Evolutionary conservation across 345 rosid genomes (phyloP), one percentile per base, ranked within the genome.

Genomic region (Gossypium longicalyx): DNA sequence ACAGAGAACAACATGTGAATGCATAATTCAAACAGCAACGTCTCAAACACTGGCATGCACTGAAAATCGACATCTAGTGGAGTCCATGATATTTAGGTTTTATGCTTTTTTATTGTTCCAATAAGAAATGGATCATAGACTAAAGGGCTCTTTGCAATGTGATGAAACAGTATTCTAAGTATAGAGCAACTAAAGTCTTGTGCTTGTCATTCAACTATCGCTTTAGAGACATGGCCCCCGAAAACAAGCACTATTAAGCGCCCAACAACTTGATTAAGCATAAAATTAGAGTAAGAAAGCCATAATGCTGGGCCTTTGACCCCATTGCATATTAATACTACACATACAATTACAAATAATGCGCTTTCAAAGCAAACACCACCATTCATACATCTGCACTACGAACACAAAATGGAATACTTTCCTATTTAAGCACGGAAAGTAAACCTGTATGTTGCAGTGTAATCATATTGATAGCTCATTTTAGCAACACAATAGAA

Each of bases 1-100:
- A 23, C 20, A 2, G 12, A 74, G 20, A 15, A 59, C 16, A 22
- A 61, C 78, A 74, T 60, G 79, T 76, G 84, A 52, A 23, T 41
- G 57, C 10, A 76, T 49, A 61, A 77, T 71, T 77, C 80, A 66
- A 76, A 60, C 45, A 51, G 77, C 22, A 66, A 41, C 53, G 23
- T 7, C n/a, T 17, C 52, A 66, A 59, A 56, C n/a, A 64, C 38
- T 47, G 70, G 65, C 81, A 51, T 49, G 67, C 73, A 54, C 29
- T 59, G 78, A 58, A 22, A 71, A 29, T 49, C 13, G 7, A 22
- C 49, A 41, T 65, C 70, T 27, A 44, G 20, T 62, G 67, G 67
- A 62, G 45, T 62, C 48, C 48, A 63, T 38, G 13, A 63, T 62
- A 13, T 15, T 13, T 7, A 61, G 11, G 66, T 0, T 65, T 10